phyloP scores from a whole-genome alignment of 345 rosid species.

The Acer negundo region DNA sequence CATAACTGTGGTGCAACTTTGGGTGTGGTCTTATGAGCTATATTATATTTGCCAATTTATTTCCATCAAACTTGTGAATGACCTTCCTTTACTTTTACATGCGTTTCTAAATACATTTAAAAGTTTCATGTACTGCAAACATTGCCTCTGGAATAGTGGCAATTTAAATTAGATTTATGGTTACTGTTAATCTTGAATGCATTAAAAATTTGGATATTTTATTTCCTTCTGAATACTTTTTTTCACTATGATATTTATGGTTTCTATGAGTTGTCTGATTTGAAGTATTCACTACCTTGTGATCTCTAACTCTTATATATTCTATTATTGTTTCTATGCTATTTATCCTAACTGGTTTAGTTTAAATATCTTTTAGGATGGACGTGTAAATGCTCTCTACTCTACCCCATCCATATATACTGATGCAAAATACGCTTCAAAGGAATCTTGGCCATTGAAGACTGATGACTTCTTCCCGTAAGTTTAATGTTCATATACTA shows the following conservation, averaged over 20 bases:
- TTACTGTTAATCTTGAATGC: background rate
- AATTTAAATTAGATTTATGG: background rate
- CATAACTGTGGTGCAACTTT: background rate
- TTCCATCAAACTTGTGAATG: background rate
- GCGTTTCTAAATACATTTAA: background rate
- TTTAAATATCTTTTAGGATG: slow-evolving; percentile 59
- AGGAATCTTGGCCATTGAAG: slow-evolving; percentile 83
- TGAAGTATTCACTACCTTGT: slow-evolving; percentile 7
- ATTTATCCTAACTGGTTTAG: slow-evolving; percentile 14
- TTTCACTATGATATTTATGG: background rate
- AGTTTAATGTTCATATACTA: slow-evolving; percentile 38
- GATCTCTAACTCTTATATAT: background rate
- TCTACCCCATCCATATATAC: slow-evolving; percentile 97
- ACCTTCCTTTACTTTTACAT: background rate
- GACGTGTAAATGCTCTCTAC: slow-evolving; percentile 93
- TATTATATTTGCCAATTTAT: background rate
- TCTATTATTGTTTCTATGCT: slow-evolving; percentile 12
- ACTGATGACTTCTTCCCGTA: slow-evolving; percentile 94
- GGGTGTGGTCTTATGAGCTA: slow-evolving; percentile 8
- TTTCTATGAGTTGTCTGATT: slow-evolving; percentile 11
- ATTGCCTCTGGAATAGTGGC: background rate
- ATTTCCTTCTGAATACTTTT: background rate
- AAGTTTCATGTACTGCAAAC: background rate
- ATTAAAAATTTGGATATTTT: background rate
- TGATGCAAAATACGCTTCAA: slow-evolving; percentile 83